phyloP scores from a whole-genome alignment of 768 basidiomycete species.

The Panaeolus cyanescens region DNA sequence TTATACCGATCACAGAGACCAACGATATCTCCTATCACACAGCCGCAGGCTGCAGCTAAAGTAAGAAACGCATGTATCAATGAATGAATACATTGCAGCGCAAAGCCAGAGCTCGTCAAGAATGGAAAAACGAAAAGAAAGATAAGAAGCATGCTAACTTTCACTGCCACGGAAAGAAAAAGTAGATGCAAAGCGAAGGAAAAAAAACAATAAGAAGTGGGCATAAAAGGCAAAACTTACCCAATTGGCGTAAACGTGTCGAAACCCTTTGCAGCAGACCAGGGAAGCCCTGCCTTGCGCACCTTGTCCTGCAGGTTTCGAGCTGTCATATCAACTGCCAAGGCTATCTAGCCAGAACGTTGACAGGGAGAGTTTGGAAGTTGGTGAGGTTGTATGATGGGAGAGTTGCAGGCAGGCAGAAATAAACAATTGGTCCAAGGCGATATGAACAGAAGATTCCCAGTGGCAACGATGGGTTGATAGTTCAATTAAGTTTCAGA shows the following conservation, averaged over 20 bases:
- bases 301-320: constrained; percentile 93
- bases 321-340: constrained; percentile 96
- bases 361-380: background rate
- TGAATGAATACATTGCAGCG: background rate
- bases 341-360: constrained; percentile 48
- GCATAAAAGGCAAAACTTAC: constrained; percentile 38
- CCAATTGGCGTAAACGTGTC: constrained; percentile 95
- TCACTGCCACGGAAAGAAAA: constrained; percentile 7
- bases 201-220: background rate
- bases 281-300: constrained; percentile 93
- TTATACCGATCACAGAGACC: background rate
- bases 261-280: constrained; percentile 96
- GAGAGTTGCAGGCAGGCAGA: background rate
- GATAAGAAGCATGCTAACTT: background rate
- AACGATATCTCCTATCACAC: background rate
- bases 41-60: constrained; percentile 1
- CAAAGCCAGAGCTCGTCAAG: background rate
- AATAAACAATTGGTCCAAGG: background rate
- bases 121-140: background rate
- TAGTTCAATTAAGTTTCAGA: background rate
- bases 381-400: background rate
- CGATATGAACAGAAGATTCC: background rate
- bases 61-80: background rate
- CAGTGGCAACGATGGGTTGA: background rate
- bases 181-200: background rate